Evolutionary conservation across 352 stramenopile genomes (phyloP), one percentile per base, ranked within the genome.

Genomic region (Pythium volutum): DNA sequence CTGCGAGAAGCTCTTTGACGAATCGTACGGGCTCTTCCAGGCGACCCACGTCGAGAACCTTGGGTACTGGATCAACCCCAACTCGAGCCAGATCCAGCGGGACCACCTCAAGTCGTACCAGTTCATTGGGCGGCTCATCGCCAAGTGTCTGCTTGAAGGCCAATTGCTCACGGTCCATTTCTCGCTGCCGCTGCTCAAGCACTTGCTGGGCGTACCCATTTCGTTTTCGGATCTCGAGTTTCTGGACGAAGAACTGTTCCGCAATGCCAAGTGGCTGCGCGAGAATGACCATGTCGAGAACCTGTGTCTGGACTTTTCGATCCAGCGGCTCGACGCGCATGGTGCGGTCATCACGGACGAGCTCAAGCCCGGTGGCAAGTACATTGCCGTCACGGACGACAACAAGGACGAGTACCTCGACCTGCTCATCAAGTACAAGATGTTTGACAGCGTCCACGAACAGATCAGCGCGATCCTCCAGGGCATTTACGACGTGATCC

Each of bases 321-420:
- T 88, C 11, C 77, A 93, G 58, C 65, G 68, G 8, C 69, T 81
- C 11, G 66, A 79, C 50, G 72, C 58, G 16, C 73, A 89, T 41
- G 81, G 77, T 27, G 63, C 63, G 1, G 60, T 90, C 22, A 61
- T 87, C 29, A 88, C 77, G 12, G 74, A 81, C 18, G 95, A 98
- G 51, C 84, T 99, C 39, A 97, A 97, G 70, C 84, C 83, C 20
- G 86, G 83, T 31, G 97, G 97, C 7, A 77, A 74, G n/a, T 75
- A 97, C 58, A 91, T 98, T 29, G 25, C 76, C 1, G 95, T 99
- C 18, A 98, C 95, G 14, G 89, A 89, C 25, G 84, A 84, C 15
- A 99, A 98, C 76, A 97, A 96, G 56, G 80, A 97, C 45, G 91
- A 98, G 69, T 99, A 98, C 74, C 78, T 99, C 15, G 73, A 95